Evolutionary conservation across 2,329 filamentous ascomycete species (phyloP), one percentile per base, ranked within the genome.

Genomic region (Ophiostoma triangulosporum): DNA sequence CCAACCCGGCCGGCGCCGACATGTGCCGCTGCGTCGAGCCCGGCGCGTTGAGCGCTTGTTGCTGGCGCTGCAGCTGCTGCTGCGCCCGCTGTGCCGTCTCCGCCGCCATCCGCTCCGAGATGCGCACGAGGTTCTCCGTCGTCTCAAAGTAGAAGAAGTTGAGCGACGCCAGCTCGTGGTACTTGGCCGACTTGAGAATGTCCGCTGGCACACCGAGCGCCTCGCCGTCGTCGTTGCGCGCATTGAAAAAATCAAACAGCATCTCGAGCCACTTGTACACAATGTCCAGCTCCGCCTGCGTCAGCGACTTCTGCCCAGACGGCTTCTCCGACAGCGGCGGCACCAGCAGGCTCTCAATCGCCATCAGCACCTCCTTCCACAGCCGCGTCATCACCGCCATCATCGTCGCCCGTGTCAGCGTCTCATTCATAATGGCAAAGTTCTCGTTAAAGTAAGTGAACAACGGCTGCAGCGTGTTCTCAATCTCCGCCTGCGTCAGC

Each of bases 131-230:
- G 61, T 86, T 90, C 57, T 94, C 87, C 1, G 89, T 95, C 31
- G 85, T 79, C 63, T 97, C 90, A 64, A 93, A 94, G 73, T 98
- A 98, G 75, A 97, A 98, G 76, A 97, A 98, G 72, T 95, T 95
- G 58, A 98, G 78, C 57, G 88, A 91, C 60, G 93, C 88, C 52
- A 98, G 80, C 68, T 98, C 93, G 72, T 96, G 90, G 74, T 95
- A 98, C 76, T 98, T 98, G 64, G 91, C 88, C 60, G 88, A 95
- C 69, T 95, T 95, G 64, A 98, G 78, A 31, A 96, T 83, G 66
- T 96, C 90, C 45, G 88, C 80, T 0, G 90, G 86, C 3, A 98
- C 88, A 59, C 93, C 93, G 56, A 93, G 79, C 24, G 86, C 86
- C 66, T 91, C 86, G 53, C 90, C 51, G 26, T 52, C 71, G 84